Evolutionary conservation across 2,329 filamentous ascomycete species (phyloP).

Genomic region (Colletotrichum liriopes): DNA sequence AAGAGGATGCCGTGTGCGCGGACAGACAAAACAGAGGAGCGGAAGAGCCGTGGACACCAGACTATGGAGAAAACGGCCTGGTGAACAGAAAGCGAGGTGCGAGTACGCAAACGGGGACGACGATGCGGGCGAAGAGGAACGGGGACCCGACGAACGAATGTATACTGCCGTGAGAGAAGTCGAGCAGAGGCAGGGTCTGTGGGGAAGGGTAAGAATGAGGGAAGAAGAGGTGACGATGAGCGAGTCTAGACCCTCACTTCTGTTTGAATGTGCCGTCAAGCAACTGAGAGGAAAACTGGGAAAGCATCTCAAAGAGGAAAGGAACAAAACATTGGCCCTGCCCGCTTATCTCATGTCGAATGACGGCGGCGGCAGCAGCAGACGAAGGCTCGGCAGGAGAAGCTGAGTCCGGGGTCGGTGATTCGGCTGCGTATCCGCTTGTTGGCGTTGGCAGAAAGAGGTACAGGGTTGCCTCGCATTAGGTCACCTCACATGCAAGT

Average conservation of each 20-base stretch:
- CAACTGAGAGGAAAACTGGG: not conserved
- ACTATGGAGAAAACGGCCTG: not conserved
- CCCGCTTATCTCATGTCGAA: slow-evolving; percentile 8
- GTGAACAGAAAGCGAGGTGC: not conserved
- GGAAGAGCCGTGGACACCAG: not conserved
- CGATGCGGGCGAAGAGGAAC: not conserved
- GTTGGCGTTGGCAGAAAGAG: not conserved
- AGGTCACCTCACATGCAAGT: not conserved
- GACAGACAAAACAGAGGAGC: not conserved
- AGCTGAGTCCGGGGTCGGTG: not conserved
- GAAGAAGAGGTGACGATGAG: slow-evolving; percentile 1
- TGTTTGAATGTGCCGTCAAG: not conserved
- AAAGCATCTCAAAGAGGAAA: not conserved
- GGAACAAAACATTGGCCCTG: not conserved
- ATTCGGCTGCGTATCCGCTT: not conserved
- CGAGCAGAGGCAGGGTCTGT: not conserved
- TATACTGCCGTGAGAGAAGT: too few species aligned
- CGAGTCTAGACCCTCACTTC: not conserved
- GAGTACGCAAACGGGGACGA: not conserved
- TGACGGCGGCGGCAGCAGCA: not conserved
- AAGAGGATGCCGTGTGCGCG: not conserved
- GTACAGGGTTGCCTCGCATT: not conserved
- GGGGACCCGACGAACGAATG: not conserved
- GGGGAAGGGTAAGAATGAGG: not conserved
- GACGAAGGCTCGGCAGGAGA: not conserved